Evolutionary conservation across 2,329 filamentous ascomycete genomes (phyloP).

Genomic region (Colletotrichum sp.): DNA sequence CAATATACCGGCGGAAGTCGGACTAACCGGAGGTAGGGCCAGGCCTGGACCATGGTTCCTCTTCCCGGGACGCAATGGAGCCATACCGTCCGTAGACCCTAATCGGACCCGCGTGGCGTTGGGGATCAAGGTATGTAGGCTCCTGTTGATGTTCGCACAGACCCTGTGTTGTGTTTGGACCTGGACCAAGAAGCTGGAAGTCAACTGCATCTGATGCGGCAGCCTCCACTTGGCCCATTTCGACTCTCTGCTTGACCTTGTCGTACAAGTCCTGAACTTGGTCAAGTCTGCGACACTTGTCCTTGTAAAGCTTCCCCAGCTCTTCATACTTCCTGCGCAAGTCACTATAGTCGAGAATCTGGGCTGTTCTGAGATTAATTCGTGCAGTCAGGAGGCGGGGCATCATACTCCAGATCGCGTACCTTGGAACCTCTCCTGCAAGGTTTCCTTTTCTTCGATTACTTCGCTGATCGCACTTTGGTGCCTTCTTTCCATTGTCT

Average conservation of each 20-base stretch:
- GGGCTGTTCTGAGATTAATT: constrained; percentile 36
- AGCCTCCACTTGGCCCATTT: constrained; percentile 59
- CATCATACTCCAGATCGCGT: constrained; percentile 25
- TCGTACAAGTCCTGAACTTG: constrained; percentile 72
- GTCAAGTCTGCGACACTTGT: constrained; percentile 72
- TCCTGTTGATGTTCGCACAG: neutral
- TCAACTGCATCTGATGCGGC: constrained; percentile 50
- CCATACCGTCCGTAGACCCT: neutral
- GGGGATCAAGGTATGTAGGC: neutral
- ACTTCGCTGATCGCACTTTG: constrained; percentile 78
- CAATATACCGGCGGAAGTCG: neutral
- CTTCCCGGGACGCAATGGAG: neutral
- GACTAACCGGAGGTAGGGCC: constrained; percentile 22
- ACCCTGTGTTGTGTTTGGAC: neutral
- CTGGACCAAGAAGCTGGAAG: neutral
- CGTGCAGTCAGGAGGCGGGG: constrained; percentile 1
- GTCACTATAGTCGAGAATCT: constrained; percentile 66
- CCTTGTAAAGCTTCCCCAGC: constrained; percentile 66
- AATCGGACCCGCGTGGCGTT: neutral
- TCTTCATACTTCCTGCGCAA: constrained; percentile 76
- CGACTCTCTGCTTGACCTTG: constrained; percentile 60
- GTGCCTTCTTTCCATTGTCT: constrained; percentile 66
- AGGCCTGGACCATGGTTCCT: constrained; percentile 7
- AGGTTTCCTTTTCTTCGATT: constrained; percentile 70
- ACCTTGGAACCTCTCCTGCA: constrained; percentile 72